Evolutionary conservation across 2,329 filamentous ascomycete species (phyloP), one percentile per base, ranked within the genome.

Genomic region (Aspergillus cejpii): DNA sequence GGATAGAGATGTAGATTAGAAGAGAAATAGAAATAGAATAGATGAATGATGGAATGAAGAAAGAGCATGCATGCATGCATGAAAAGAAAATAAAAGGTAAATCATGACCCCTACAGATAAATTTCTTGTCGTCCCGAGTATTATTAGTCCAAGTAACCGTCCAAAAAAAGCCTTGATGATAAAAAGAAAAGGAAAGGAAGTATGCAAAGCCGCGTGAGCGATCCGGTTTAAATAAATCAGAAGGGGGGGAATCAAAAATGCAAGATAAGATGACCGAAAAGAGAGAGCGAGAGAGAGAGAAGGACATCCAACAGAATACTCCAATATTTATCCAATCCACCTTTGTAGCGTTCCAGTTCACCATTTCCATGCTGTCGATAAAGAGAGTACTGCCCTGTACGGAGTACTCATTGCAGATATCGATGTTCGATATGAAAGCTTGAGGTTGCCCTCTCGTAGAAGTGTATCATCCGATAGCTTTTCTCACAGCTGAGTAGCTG

Each of bases 401-500:
- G 7, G 6, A 31, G 31, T 12, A 7, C 15, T 34, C 31, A 11
- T 17, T 8, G 15, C 31, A 20, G 10, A 6, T 11, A 34, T 34
- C n/a, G 21, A 37, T 46, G 36, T 23, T 43, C 36, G 21, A 41
- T 40, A 36, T 38, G 33, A 14, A 41, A 48, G n/a, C n/a, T 31
- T 34, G 53, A 53, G 53, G 53, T 56, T 41, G 51, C 53, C 53
- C 53, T 51, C 53, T 36, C 42, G 41, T 45, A 39, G 46, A 33
- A 39, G 46, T 54, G 34, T 56, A 51, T 47, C 39, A 28, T 42
- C 41, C 41, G 37, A 11, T 48, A 28, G 27, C 34, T 48, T 47
- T 49, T 37, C 45, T 40, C 42, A 44, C 43, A 44, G 24, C 39
- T 28, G 34, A 37, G 19, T 29, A 21, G 44, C 44, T 37, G 19